These are phyloP conservation scores for Neltuma alba DNA, from an alignment of 306 rosid species.

Conservation along the genomic window DNA sequence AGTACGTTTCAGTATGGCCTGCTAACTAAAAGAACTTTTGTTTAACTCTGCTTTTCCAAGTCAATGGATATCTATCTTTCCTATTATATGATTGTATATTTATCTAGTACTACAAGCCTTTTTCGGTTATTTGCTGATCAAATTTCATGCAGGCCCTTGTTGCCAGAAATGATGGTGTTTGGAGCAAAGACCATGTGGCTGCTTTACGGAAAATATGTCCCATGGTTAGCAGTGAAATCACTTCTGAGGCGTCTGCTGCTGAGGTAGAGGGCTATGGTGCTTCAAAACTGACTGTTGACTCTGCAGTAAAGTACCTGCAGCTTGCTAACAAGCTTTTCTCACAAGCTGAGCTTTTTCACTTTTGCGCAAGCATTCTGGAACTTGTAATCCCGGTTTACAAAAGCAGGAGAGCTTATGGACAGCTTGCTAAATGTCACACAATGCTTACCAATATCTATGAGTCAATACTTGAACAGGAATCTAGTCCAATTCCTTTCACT, in stretches of 20 bases:
- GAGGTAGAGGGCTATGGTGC: slow-evolving; percentile 99
- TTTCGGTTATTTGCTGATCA: neutral
- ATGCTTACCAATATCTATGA: slow-evolving; percentile 83
- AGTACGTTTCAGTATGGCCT: neutral
- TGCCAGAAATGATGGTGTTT: slow-evolving; percentile 96
- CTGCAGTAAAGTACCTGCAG: slow-evolving; percentile 96
- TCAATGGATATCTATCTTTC: neutral
- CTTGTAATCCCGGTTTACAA: slow-evolving; percentile 95
- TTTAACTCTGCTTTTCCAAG: neutral
- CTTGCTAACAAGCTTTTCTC: slow-evolving; percentile 97
- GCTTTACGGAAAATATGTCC: slow-evolving; percentile 95
- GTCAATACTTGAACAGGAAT: slow-evolving; percentile 95
- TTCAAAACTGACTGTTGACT: slow-evolving; percentile 91
- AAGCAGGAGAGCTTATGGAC: slow-evolving; percentile 92
- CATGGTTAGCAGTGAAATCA: slow-evolving; percentile 93
- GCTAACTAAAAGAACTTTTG: neutral
- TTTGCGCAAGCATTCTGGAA: slow-evolving; percentile 96
- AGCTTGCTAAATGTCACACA: slow-evolving; percentile 91
- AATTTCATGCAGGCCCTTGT: slow-evolving; percentile 81
- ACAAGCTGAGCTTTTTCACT: slow-evolving; percentile 97
- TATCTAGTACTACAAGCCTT: neutral
- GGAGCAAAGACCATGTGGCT: slow-evolving; percentile 95
- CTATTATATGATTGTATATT: slow-evolving; percentile 1
- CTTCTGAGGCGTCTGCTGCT: slow-evolving; percentile 97
- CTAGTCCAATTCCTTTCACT: slow-evolving; percentile 94